These are phyloP conservation scores for Babjeviella inositovora DNA, from an alignment of 805 yeast species.

Conservation along the genomic window DNA sequence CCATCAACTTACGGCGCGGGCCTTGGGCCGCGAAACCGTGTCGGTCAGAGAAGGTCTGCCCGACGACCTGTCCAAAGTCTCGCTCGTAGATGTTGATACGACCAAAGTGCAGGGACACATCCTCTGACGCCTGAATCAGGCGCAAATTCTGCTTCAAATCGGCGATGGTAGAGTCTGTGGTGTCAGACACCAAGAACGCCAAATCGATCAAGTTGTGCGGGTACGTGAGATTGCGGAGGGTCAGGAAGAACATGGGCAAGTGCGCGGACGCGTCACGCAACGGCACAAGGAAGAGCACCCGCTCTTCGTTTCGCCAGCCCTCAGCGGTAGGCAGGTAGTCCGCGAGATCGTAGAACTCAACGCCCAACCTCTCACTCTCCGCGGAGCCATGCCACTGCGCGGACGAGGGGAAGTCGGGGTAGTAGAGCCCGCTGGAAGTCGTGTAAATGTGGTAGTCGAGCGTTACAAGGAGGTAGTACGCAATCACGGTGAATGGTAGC, in stretches of 20 bases:
- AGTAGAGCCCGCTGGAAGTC: no score
- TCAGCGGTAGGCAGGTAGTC: slow-evolving; percentile 23
- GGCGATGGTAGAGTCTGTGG: slow-evolving; percentile 76
- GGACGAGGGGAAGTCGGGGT: no score
- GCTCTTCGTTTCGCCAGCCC: slow-evolving; percentile 37
- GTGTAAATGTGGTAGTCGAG: no score
- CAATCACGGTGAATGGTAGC: no score
- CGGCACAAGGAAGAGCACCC: slow-evolving; percentile 41
- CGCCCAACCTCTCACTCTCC: no score
- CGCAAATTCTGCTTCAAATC: slow-evolving; percentile 39
- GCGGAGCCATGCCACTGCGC: no score
- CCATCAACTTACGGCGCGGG: slow-evolving; percentile 89
- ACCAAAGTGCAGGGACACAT: slow-evolving; percentile 54
- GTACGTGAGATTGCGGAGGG: slow-evolving; percentile 37
- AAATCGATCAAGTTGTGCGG: slow-evolving; percentile 40
- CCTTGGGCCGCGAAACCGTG: slow-evolving; percentile 97
- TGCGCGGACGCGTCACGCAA: slow-evolving; percentile 44
- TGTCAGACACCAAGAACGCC: slow-evolving; percentile 50
- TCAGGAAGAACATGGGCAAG: slow-evolving; percentile 44
- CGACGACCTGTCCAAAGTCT: slow-evolving; percentile 86
- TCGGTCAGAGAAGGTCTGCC: slow-evolving; percentile 85
- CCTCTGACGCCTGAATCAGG: slow-evolving; percentile 49
- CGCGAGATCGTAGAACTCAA: slow-evolving; percentile 19
- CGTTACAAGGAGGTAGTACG: no score
- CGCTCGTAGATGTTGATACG: slow-evolving; percentile 77